These are phyloP conservation scores for Kodamaea alishanica DNA, from an alignment of 1,139 yeast species.

Conservation along the genomic window DNA sequence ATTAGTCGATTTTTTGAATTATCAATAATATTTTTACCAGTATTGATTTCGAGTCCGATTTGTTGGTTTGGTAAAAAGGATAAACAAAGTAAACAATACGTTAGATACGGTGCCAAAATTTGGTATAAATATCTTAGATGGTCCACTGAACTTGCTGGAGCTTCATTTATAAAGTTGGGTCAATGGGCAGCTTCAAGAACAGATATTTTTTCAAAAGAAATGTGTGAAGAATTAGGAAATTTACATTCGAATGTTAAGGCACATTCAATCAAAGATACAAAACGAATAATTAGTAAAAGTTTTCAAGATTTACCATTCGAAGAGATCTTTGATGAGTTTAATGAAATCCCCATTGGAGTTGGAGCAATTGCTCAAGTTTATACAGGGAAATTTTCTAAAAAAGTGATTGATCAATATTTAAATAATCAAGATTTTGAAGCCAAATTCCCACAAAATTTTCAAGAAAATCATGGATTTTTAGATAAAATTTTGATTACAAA, in stretches of 20 bases:
- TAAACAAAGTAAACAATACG: slow-evolving; percentile 27
- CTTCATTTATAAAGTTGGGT: slow-evolving; percentile 90
- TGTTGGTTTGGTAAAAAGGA: slow-evolving; percentile 55
- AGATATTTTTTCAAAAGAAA: slow-evolving; percentile 77
- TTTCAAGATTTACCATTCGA: slow-evolving; percentile 62
- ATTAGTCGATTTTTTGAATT: slow-evolving; percentile 67
- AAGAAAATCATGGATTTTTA: slow-evolving; percentile 23
- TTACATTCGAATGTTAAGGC: slow-evolving; percentile 81
- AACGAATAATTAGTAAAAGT: slow-evolving; percentile 53
- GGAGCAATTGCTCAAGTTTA: slow-evolving; percentile 98
- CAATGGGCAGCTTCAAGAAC: slow-evolving; percentile 99
- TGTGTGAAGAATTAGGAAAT: slow-evolving; percentile 73
- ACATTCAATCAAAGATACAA: slow-evolving; percentile 65
- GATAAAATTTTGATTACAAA: slow-evolving; percentile 39
- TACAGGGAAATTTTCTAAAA: slow-evolving; percentile 58
- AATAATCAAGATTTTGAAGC: slow-evolving; percentile 11
- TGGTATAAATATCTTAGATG: slow-evolving; percentile 72
- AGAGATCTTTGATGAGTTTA: slow-evolving; percentile 79
- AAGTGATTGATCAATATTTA: slow-evolving; percentile 34
- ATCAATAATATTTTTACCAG: slow-evolving; percentile 65
- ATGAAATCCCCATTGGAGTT: slow-evolving; percentile 77
- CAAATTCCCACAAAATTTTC: slow-evolving; percentile 1
- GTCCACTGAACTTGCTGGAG: slow-evolving; percentile 84
- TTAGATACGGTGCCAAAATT: slow-evolving; percentile 56
- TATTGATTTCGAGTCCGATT: slow-evolving; percentile 61